These are phyloP conservation scores for Monilinia fructigena DNA, from an alignment of 2,329 filamentous ascomycete species.

Conservation along the genomic window DNA sequence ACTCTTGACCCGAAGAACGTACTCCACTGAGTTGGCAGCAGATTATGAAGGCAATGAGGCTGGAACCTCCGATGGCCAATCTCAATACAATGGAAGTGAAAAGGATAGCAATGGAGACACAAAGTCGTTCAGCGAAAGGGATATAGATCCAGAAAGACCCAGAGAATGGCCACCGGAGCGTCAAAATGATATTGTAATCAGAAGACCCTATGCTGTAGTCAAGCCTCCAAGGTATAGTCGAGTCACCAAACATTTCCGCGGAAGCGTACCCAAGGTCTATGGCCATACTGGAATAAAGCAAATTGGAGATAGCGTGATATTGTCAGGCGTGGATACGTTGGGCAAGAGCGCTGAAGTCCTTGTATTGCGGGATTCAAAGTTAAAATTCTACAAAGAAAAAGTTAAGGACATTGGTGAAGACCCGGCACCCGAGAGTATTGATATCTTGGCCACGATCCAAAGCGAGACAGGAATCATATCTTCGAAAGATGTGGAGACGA, in stretches of 20 bases:
- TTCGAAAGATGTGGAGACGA: constrained; percentile 34
- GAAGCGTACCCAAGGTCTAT: constrained; percentile 23
- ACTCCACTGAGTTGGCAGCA: constrained; percentile 6
- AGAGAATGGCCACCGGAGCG: background rate
- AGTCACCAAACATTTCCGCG: background rate
- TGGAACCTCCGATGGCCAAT: background rate
- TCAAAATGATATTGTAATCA: background rate
- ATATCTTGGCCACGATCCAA: constrained; percentile 37
- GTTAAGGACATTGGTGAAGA: background rate
- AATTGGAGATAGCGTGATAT: constrained; percentile 31
- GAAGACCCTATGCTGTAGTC: background rate
- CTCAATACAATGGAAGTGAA: background rate
- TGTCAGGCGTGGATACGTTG: constrained; percentile 24
- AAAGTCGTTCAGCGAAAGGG: background rate
- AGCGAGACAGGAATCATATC: constrained; percentile 37
- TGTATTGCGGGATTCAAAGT: constrained; percentile 37
- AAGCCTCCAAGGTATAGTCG: background rate
- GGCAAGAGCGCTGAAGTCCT: constrained; percentile 37
- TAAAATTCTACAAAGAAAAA: constrained; percentile 25
- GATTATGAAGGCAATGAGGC: constrained; percentile 6
- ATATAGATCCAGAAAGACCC: background rate
- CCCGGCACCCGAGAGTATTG: constrained; percentile 31
- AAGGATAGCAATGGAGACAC: background rate
- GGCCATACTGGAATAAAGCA: constrained; percentile 29
- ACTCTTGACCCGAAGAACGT: constrained; percentile 22